Percentiles rank a stretch among this genome's conserved stretches.
Conservation (phyloP, 129 eudicot genomes). For the Escallonia rubra region DNA sequence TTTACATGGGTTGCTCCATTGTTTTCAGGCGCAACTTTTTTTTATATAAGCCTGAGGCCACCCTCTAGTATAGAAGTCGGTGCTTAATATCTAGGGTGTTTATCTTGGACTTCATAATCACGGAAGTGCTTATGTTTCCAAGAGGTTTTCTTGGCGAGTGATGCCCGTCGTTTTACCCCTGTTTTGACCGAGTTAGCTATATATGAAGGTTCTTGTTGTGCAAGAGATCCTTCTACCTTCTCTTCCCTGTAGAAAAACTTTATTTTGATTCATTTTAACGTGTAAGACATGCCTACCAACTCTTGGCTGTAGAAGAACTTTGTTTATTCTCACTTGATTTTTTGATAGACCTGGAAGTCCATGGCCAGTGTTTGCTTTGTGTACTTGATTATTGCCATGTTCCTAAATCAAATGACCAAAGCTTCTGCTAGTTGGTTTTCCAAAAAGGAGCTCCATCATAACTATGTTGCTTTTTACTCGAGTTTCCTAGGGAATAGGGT, state of each 20-base stretch:
- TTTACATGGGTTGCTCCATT: conserved; percentile 15
- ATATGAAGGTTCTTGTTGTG: conserved; percentile 34
- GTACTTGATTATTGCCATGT: too few relatives aligned
- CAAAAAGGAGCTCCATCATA: neutral
- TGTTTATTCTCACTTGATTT: too few relatives aligned
- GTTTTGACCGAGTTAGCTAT: conserved; percentile 20
- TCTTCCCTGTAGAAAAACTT: conserved; percentile 19
- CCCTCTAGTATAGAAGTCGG: conserved; percentile 16
- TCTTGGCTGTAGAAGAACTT: too few relatives aligned
- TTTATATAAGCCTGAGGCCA: conserved; percentile 1
- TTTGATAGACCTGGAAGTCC: too few relatives aligned
- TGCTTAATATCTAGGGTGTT: conserved; percentile 6
- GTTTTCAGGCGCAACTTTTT: conserved; percentile 2
- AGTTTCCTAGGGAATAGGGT: conserved; percentile 1
- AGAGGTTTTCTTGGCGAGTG: conserved; percentile 22
- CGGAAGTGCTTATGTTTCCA: conserved; percentile 24
- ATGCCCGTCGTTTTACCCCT: conserved; percentile 30
- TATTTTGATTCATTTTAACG: conserved; percentile 17
- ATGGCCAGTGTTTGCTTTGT: too few relatives aligned
- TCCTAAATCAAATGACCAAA: too few relatives aligned
- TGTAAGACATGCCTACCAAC: neutral
- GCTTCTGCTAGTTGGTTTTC: too few relatives aligned
- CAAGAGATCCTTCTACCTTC: conserved; percentile 40
- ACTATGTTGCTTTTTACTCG: neutral
- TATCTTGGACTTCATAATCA: conserved; percentile 18